These are phyloP conservation scores for Allium sativum DNA, from an alignment of 106 monocot genomes.

Conservation along the genomic window DNA sequence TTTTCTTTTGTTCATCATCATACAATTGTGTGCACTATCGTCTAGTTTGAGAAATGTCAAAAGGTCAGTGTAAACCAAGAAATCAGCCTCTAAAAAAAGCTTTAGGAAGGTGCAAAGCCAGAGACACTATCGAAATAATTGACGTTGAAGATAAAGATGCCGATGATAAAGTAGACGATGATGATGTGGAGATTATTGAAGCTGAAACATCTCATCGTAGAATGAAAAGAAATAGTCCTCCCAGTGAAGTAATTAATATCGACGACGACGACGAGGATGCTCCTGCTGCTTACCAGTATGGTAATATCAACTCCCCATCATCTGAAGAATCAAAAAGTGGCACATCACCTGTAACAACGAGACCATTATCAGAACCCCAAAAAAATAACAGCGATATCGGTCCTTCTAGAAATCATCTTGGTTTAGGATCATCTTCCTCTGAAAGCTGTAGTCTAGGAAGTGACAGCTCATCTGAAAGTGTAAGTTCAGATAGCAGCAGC, in stretches of 20 bases:
- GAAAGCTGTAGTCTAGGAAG: slow-evolving; percentile 15
- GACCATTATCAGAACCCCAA: neutral
- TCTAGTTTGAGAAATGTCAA: slow-evolving; percentile 38
- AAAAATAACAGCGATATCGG: slow-evolving; percentile 1
- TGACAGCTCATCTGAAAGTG: slow-evolving; percentile 13
- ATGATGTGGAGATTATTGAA: slow-evolving; percentile 33
- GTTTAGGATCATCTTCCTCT: slow-evolving; percentile 25
- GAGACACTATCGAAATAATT: slow-evolving; percentile 29
- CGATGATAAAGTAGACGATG: slow-evolving; percentile 11
- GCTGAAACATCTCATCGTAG: slow-evolving; percentile 17
- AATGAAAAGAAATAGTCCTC: slow-evolving; percentile 10
- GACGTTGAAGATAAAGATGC: slow-evolving; percentile 26
- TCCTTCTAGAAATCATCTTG: slow-evolving; percentile 39
- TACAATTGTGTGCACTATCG: neutral
- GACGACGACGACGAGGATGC: slow-evolving; percentile 57
- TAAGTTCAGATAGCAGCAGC: slow-evolving; percentile 24
- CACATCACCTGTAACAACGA: slow-evolving; percentile 16
- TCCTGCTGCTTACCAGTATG: slow-evolving; percentile 9
- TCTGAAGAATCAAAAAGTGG: slow-evolving; percentile 17
- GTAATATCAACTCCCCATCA: neutral
- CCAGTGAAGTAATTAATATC: slow-evolving; percentile 46
- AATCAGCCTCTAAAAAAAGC: slow-evolving; percentile 19
- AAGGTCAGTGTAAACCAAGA: slow-evolving; percentile 32
- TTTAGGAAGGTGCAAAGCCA: slow-evolving; percentile 39
- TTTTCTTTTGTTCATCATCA: neutral